These are phyloP conservation scores for Golubevia pallescens DNA, from an alignment of 1,284 basidiomycete species.

Conservation along the genomic window DNA sequence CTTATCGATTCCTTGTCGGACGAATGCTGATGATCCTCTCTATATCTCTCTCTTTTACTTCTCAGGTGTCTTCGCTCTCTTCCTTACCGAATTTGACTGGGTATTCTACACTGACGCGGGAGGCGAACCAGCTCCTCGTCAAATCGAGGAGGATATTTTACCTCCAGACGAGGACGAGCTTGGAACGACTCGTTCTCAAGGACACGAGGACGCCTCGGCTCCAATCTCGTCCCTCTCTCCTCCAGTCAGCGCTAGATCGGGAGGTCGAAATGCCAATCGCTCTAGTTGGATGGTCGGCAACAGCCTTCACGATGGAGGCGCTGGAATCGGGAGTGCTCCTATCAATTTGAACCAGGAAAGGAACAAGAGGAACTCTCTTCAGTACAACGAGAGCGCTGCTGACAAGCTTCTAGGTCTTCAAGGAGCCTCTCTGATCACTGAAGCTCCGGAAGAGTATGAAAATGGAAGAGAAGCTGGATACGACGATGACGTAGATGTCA, in stretches of 20 bases:
- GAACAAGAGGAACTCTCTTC: conserved; percentile 30
- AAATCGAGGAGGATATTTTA: conserved; percentile 29
- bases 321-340: neutral
- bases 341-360: conserved; percentile 1
- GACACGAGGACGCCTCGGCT: neutral
- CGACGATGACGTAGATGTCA: neutral
- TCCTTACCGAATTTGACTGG: conserved; percentile 51
- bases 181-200: conserved; percentile 1
- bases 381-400: conserved; percentile 26
- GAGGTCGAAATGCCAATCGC: conserved; percentile 1
- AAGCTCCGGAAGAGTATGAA: conserved; percentile 22
- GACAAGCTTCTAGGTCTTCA: conserved; percentile 33
- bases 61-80: conserved; percentile 43
- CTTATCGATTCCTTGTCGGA: too few species aligned
- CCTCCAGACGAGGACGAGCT: conserved; percentile 11
- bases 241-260: neutral
- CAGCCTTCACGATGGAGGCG: neutral
- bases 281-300: conserved; percentile 2
- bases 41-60: conserved; percentile 9
- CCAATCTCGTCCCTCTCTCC: neutral
- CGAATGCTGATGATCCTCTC: conserved; percentile 32
- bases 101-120: conserved; percentile 49
- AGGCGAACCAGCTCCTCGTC: conserved; percentile 32
- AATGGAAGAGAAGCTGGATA: conserved; percentile 9
- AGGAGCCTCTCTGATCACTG: conserved; percentile 20